These are phyloP conservation scores for Wickerhamomyces sydowiorum DNA, from an alignment of 805 yeast genomes.

Conservation along the genomic window DNA sequence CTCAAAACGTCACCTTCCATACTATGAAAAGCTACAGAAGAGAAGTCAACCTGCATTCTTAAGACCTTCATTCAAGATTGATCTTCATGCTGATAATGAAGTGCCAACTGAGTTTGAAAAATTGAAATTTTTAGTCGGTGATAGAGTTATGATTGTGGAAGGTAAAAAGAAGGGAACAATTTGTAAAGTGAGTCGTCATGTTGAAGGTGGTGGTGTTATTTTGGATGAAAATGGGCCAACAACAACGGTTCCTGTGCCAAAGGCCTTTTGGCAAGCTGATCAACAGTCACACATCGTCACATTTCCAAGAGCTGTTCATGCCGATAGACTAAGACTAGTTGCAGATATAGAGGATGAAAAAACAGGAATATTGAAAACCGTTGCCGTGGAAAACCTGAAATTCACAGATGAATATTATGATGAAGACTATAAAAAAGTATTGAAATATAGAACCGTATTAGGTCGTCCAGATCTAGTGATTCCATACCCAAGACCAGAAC, in stretches of 20 bases:
- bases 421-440: conserved; percentile 59
- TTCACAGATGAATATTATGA: conserved; percentile 71
- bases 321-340: conserved; percentile 63
- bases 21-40: conserved; percentile 24
- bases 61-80: conserved; percentile 26
- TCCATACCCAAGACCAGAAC: conserved; percentile 85
- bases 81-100: conserved; percentile 23
- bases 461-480: conserved; percentile 64
- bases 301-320: conserved; percentile 58
- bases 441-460: conserved; percentile 74
- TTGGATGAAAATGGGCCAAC: conserved; percentile 67
- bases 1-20: conserved; percentile 24
- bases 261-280: conserved; percentile 63
- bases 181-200: conserved; percentile 56
- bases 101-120: conserved; percentile 41
- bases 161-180: conserved; percentile 76
- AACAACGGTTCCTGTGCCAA: conserved; percentile 61
- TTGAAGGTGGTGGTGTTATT: conserved; percentile 55
- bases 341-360: conserved; percentile 65
- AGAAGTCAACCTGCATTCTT: conserved; percentile 31
- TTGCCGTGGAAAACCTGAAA: conserved; percentile 72
- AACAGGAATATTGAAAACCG: conserved; percentile 55
- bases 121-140: conserved; percentile 67
- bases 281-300: conserved; percentile 68
- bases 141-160: conserved; percentile 62